Evolutionary conservation across 305 asterid species (phyloP).

Genomic region (Fraxinus xanthoxyloides): DNA sequence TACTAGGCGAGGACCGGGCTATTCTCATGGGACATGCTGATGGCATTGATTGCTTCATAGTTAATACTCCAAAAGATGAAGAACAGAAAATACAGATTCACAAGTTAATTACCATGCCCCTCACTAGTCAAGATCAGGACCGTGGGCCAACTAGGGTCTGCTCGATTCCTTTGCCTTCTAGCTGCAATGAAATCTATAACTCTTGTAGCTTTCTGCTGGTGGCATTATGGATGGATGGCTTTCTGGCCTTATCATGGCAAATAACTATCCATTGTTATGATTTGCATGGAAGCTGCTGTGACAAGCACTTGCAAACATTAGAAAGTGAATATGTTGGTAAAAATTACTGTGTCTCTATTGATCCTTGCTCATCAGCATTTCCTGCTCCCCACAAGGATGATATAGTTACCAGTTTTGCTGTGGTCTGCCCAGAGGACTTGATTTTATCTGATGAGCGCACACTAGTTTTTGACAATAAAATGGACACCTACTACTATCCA

Average conservation of each 20-base stretch:
- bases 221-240: constrained; percentile 67
- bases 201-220: constrained; percentile 67
- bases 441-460: constrained; percentile 43
- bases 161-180: constrained; percentile 62
- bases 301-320: constrained; percentile 46
- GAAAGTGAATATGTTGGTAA: constrained; percentile 56
- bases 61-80: constrained; percentile 38
- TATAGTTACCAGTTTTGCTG: constrained; percentile 66
- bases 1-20: constrained; percentile 48
- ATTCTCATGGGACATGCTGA: constrained; percentile 75
- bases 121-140: constrained; percentile 39
- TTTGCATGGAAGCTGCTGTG: constrained; percentile 37
- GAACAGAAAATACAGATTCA: constrained; percentile 41
- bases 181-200: constrained; percentile 42
- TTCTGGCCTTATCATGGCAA: constrained; percentile 84
- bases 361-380: constrained; percentile 64
- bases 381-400: constrained; percentile 60
- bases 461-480: constrained; percentile 34
- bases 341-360: constrained; percentile 50
- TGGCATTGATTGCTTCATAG: constrained; percentile 69
- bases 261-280: constrained; percentile 55
- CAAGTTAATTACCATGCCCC: constrained; percentile 56
- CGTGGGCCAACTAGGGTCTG: constrained; percentile 55
- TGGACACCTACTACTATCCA: constrained; percentile 44
- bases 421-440: constrained; percentile 51